Base-by-base conservation (phyloP, 2,329 filamentous ascomycete genomes). In the Curvularia verruculosa region DNA sequence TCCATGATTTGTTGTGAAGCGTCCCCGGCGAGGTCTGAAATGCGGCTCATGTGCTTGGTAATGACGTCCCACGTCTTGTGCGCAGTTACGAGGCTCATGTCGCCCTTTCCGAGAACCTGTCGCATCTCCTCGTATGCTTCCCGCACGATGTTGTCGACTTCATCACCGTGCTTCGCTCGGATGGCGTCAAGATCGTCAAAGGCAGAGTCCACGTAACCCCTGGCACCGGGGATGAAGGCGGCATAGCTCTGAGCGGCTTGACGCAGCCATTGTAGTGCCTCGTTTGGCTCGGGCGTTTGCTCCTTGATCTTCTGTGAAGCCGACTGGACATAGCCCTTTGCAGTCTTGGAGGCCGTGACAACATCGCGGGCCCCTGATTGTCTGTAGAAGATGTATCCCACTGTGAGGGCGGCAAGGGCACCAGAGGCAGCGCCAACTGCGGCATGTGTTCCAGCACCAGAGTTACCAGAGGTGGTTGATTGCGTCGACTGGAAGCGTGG, bases 121-220 rank as follows among this genome's bases (percentile, higher is more conserved):
- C 87, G 86, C 52, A 92, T 81, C 66, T 91, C 84, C 26, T 81
- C 80, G 73, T 92, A 92, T 1, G 88, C 84, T 46, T 90, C 85
- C 21, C 78, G 81, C 52, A 92, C 80, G 43, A 92, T 85, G 67
- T 85, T 75, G 67, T 92, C 87, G 6, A 90, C 87, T 71, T 92
- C 89, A 0, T 88, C 82, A 44, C 83, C 81, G 73, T 92, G 88
- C 69, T 88, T 88, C 61, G 84, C 76, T 43, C 86, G 84, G 28
- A 92, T 81, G 29, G 82, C 84, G 47, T 92, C 89, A 41, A 90
- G 79, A 64, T 92, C 89, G 23, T 88, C 80, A 75, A 92, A 93
- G 0, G 84, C 85, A 1, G 81, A 76, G 69, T 92, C 88, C 46
- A 92, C 84, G 66, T 89, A 91, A 45, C 81, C 77, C 28, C 84